Percentiles rank a stretch among this genome's conserved stretches.
phyloP scores from a whole-genome alignment of 139 green algal genomes.

The Haematococcus lacustris region DNA sequence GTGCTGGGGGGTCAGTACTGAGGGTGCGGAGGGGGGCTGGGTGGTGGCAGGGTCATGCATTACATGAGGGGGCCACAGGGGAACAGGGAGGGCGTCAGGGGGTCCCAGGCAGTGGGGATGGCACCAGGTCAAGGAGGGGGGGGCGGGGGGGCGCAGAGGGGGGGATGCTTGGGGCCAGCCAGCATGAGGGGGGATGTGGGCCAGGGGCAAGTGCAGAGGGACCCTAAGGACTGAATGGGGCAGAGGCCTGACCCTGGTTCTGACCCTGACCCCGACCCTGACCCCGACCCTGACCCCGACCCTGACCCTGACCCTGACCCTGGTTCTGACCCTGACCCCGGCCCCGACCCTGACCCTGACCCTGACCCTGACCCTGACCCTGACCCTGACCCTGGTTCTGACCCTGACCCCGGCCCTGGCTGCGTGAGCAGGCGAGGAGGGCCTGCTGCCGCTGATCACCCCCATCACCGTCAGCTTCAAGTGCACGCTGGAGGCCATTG shows the following conservation, averaged over 20 bases:
- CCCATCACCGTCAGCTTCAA: constrained; percentile 9
- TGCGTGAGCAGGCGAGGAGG: background rate
- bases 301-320: background rate
- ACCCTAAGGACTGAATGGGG: too few relatives aligned
- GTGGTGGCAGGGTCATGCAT: background rate
- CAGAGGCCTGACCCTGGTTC: too few relatives aligned
- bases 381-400: background rate
- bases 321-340: background rate
- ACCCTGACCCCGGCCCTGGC: background rate
- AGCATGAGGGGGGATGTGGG: too few relatives aligned
- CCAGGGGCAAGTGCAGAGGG: too few relatives aligned
- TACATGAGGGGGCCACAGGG: too few relatives aligned
- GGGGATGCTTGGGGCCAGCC: too few relatives aligned
- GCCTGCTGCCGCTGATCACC: background rate
- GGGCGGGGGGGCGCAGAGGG: too few relatives aligned
- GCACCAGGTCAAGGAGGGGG: too few relatives aligned
- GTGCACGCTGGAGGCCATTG: constrained; percentile 1
- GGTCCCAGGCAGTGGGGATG: too few relatives aligned
- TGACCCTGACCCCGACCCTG: too few relatives aligned
- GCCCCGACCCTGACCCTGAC: background rate
- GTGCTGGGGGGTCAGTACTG: background rate
- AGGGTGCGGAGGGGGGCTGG: background rate
- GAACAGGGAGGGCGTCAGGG: too few relatives aligned
- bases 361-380: background rate
- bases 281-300: too few relatives aligned